These are phyloP conservation scores for Botrytis fragariae DNA, from an alignment of 2,329 filamentous ascomycete genomes.

Conservation along the genomic window DNA sequence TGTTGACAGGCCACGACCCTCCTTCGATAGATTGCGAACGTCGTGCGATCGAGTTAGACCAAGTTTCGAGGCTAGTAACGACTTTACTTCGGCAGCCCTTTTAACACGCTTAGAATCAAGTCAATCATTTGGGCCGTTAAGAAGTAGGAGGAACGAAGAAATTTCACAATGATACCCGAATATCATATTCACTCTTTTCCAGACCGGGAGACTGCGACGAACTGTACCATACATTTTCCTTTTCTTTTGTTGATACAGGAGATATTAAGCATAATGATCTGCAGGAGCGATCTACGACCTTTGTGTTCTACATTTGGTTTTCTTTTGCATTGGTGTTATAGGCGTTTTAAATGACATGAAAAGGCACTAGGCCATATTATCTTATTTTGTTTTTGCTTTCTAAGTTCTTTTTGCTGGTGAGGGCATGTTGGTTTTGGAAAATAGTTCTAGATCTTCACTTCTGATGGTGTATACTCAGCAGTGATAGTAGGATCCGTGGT, in stretches of 20 bases:
- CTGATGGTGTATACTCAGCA: slow-evolving; percentile 20
- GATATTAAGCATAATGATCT: slow-evolving; percentile 46
- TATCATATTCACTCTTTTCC: slow-evolving; percentile 21
- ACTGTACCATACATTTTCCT: slow-evolving; percentile 39
- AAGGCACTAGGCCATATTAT: slow-evolving; percentile 18
- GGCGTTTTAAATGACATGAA: slow-evolving; percentile 27
- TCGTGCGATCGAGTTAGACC: slow-evolving; percentile 84
- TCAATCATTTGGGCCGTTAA: slow-evolving; percentile 41
- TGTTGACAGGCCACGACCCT: slow-evolving; percentile 67
- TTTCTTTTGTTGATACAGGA: slow-evolving; percentile 40
- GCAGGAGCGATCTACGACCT: slow-evolving; percentile 50
- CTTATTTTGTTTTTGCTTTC: slow-evolving; percentile 6
- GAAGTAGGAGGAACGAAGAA: slow-evolving; percentile 30
- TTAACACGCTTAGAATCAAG: slow-evolving; percentile 79
- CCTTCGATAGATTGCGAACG: slow-evolving; percentile 81
- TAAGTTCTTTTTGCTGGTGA: slow-evolving; percentile 2
- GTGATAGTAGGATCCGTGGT: slow-evolving; percentile 17
- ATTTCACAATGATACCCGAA: slow-evolving; percentile 23
- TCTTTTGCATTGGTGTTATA: slow-evolving; percentile 35
- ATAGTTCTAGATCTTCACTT: slow-evolving; percentile 23
- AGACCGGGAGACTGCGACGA: slow-evolving; percentile 18
- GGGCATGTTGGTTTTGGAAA: slow-evolving; percentile 14
- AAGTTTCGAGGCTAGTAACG: slow-evolving; percentile 82
- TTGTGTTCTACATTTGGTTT: slow-evolving; percentile 30
- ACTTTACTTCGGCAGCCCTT: slow-evolving; percentile 88